A percentile compares a stretch with the other conserved stretches of the same genome.
Conservation (phyloP, 495 filamentous ascomycete genomes). For the Tuber brumale region DNA sequence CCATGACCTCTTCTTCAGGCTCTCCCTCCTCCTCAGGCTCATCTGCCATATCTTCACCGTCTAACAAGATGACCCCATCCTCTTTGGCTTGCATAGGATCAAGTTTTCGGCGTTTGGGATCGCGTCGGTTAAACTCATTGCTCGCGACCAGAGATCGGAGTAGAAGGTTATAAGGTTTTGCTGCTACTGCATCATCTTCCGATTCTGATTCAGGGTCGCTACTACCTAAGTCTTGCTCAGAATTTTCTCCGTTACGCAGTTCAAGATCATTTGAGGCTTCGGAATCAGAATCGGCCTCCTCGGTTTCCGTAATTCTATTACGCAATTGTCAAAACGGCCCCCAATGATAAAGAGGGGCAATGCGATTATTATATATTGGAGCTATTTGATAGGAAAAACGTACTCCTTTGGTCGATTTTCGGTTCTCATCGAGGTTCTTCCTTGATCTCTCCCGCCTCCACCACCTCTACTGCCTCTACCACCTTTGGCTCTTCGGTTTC, state of each 20-base stretch:
- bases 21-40: constrained; percentile 44
- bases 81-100: constrained; percentile 28
- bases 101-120: constrained; percentile 43
- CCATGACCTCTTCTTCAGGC: constrained; percentile 27
- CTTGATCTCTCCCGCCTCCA: constrained; percentile 35
- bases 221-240: constrained; percentile 16
- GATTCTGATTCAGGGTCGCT: constrained; percentile 31
- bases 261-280: constrained; percentile 2
- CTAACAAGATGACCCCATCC: constrained; percentile 17
- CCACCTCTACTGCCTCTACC: constrained; percentile 32
- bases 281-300: constrained; percentile 23
- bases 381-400: constrained; percentile 7
- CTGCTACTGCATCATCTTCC: constrained; percentile 29
- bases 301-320: constrained; percentile 23
- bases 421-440: constrained; percentile 20
- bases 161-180: constrained; percentile 45
- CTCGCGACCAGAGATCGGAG: constrained; percentile 42
- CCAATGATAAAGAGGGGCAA: neutral
- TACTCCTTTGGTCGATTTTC: constrained; percentile 39
- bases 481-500: constrained; percentile 33
- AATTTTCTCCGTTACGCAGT: constrained; percentile 10
- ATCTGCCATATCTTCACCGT: constrained; percentile 26
- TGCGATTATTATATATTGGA: neutral
- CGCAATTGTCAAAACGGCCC: neutral
- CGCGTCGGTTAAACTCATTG: constrained; percentile 36